Percentiles rank a stretch among this genome's conserved stretches.
Conservation (phyloP, 192 early-diverging fungal species). For the Linnemannia zychae region DNA sequence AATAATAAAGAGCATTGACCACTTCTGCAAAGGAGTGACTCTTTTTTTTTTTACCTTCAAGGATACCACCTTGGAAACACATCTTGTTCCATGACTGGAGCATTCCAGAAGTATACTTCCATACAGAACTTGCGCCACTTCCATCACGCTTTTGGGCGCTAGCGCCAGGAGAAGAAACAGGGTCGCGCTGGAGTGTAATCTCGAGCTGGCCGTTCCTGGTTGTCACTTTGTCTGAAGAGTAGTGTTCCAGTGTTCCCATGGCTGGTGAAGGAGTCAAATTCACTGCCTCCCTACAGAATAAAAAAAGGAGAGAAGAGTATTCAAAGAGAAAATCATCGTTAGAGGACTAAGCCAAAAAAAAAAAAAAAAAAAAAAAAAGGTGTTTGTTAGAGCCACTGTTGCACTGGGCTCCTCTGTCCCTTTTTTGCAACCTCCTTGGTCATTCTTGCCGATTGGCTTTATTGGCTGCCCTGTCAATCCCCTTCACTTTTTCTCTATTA, state of each 20-base stretch:
- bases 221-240: constrained; percentile 62
- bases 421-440: neutral
- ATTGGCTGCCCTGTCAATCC: neutral
- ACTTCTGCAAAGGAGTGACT: neutral
- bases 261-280: constrained; percentile 66
- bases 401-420: neutral
- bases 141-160: neutral
- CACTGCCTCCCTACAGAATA: constrained; percentile 58
- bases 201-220: constrained; percentile 65
- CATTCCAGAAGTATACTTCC: constrained; percentile 68
- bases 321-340: no score
- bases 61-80: constrained; percentile 72
- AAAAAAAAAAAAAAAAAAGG: neutral
- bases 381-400: neutral
- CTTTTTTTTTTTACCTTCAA: constrained; percentile 54
- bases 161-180: constrained; percentile 6
- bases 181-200: constrained; percentile 49
- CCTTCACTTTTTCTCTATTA: neutral
- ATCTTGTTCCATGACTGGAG: constrained; percentile 76
- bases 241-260: constrained; percentile 66
- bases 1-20: neutral
- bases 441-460: neutral
- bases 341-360: no score
- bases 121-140: neutral
- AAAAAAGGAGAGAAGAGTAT: no score